Percentiles rank a stretch among this genome's conserved stretches.
These are phyloP conservation scores for Sarcomyxa edulis DNA, from an alignment of 768 basidiomycete genomes.

Conservation along the genomic window DNA sequence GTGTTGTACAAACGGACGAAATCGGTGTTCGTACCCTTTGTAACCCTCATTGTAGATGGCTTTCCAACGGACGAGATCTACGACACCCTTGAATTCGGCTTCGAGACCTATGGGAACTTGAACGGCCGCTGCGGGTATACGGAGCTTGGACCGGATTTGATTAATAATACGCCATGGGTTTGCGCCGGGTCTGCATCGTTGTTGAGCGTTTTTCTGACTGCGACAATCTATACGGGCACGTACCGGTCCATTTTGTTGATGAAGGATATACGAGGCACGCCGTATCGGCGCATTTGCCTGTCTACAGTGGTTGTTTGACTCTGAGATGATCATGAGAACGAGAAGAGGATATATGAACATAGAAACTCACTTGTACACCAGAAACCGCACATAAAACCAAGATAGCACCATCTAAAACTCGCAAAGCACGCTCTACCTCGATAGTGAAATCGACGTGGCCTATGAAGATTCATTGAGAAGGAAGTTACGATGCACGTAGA, in stretches of 20 bases:
- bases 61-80: slow-evolving; percentile 93
- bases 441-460: slow-evolving; percentile 99
- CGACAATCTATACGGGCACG: too few species aligned
- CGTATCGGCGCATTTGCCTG: slow-evolving; percentile 96
- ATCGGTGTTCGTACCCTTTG: slow-evolving; percentile 72
- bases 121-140: slow-evolving; percentile 89
- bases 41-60: slow-evolving; percentile 90
- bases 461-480: slow-evolving; percentile 20
- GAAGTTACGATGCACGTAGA: neutral
- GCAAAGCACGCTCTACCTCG: slow-evolving; percentile 94
- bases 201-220: too few species aligned
- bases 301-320: slow-evolving; percentile 99
- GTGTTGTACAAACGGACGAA: neutral
- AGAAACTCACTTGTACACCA: slow-evolving; percentile 74
- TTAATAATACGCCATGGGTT: slow-evolving; percentile 94
- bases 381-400: slow-evolving; percentile 95
- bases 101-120: slow-evolving; percentile 94
- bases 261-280: slow-evolving; percentile 92
- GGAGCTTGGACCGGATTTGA: slow-evolving; percentile 88
- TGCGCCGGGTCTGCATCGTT: slow-evolving; percentile 88
- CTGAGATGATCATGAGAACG: slow-evolving; percentile 27
- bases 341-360: neutral
- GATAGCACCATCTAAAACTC: slow-evolving; percentile 95
- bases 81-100: slow-evolving; percentile 82
- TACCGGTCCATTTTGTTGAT: slow-evolving; percentile 99